Percentiles rank a stretch among this genome's conserved stretches.
These are phyloP conservation scores for Lyophyllum atratum DNA, from an alignment of 768 basidiomycete genomes.

Conservation along the genomic window DNA sequence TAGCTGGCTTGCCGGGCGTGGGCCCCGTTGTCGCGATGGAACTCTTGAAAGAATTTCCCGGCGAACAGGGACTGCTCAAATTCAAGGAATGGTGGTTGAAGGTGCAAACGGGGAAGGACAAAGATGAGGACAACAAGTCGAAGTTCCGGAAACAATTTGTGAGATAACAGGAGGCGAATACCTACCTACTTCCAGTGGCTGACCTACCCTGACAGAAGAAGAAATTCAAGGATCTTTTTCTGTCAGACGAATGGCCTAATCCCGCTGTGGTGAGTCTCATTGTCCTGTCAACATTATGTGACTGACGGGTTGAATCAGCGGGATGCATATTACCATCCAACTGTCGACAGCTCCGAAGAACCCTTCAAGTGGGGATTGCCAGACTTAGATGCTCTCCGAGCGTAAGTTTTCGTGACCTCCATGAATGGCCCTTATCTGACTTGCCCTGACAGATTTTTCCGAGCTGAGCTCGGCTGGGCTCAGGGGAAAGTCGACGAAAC, in stretches of 20 bases:
- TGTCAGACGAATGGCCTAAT: conserved; percentile 89
- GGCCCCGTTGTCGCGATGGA: conserved; percentile 98
- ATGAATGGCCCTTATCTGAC: background rate
- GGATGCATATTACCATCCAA: conserved; percentile 92
- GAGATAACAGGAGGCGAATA: conserved; percentile 28
- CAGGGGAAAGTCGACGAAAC: conserved; percentile 86
- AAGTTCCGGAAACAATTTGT: conserved; percentile 87
- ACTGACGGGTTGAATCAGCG: conserved; percentile 45
- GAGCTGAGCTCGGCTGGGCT: conserved; percentile 80
- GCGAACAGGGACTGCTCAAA: conserved; percentile 75
- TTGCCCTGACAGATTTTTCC: conserved; percentile 55
- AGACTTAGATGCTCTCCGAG: conserved; percentile 90
- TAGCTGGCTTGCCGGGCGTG: conserved; percentile 87
- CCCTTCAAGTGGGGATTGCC: conserved; percentile 96
- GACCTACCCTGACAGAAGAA: conserved; percentile 64
- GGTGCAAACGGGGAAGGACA: conserved; percentile 90
- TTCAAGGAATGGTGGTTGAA: conserved; percentile 95
- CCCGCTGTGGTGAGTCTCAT: conserved; percentile 73
- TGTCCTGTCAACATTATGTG: background rate
- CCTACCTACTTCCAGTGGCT: background rate
- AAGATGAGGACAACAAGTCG: conserved; percentile 65
- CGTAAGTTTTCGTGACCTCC: conserved; percentile 43
- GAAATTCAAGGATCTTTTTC: conserved; percentile 81
- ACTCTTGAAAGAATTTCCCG: conserved; percentile 90
- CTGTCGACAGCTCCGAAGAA: conserved; percentile 88